Evolutionary conservation across 495 filamentous ascomycete species (phyloP), one percentile per base, ranked within the genome.

Genomic region (Penicillium tannophilum): DNA sequence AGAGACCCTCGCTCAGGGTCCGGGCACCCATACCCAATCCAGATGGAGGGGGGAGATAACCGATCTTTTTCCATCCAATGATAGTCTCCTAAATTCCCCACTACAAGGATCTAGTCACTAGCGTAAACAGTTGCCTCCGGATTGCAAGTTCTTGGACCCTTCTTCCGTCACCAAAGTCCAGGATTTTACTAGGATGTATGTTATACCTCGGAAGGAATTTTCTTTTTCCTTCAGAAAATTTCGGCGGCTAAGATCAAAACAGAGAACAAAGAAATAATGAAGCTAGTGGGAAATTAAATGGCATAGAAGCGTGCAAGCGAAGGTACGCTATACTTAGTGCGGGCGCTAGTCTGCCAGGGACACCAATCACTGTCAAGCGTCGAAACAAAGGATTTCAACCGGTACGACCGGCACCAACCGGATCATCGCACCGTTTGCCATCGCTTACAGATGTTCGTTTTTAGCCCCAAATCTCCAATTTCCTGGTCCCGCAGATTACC

Each of bases 331-430:
- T 20, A 30, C 35, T 20, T 52, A 52, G 49, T 24, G 49, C 31
- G n/a, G 17, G 49, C 49, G 31, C 49, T 52, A 52, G 31, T 17
- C n/a, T 33, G 24, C 31, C 49, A 52, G 49, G 49, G 17, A 52
- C 49, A 41, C 49, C 49, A 52, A 52, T 52, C 17, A 52, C 9
- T 30, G 31, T 10, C 28, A 23, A 28, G 3, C 26, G n/a, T 28
- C 16, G 4, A 49, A 23, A 49, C 46, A 49, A 30, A 41, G 39
- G 39, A 41, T 41, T 28, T 17, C 12, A 30, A 31, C 26, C 26
- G 12, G 16, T 19, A n/a, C 14, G n/a, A 24, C 46, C 49, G 49
- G 49, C 49, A 52, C 49, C 49, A 36, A 39, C 49, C 49, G 49
- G 49, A 52, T 52, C 49, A 52, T 19, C 49, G 12, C 49, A 33